These are phyloP conservation scores for Ophiostoma himal-ulmi DNA, from an alignment of 2,329 filamentous ascomycete genomes.

Conservation along the genomic window DNA sequence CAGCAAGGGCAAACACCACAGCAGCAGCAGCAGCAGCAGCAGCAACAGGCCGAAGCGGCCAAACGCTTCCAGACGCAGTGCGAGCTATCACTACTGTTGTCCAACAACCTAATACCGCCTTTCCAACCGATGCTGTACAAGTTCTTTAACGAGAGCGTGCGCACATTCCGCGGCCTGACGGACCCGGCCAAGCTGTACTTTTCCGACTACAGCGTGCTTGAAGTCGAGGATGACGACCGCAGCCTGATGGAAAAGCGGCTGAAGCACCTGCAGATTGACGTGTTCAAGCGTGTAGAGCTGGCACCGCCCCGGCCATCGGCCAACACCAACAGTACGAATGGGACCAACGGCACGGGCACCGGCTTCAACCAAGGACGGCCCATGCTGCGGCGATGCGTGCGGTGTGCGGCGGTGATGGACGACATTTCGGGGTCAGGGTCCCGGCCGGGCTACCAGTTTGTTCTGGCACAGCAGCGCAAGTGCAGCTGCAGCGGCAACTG, in stretches of 20 bases:
- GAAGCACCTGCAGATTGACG: conserved; percentile 42
- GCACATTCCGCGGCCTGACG: conserved; percentile 51
- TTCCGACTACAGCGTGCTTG: conserved; percentile 63
- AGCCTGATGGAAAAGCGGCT: conserved; percentile 40
- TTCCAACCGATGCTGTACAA: conserved; percentile 57
- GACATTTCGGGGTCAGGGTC: conserved; percentile 41
- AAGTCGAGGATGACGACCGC: conserved; percentile 53
- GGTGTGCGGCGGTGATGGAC: conserved; percentile 62
- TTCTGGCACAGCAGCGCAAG: conserved; percentile 49
- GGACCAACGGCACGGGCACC: not conserved
- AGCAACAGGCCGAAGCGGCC: conserved; percentile 37
- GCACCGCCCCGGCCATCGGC: not conserved
- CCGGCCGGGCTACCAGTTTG: conserved; percentile 48
- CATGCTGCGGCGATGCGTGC: conserved; percentile 47
- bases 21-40: conserved; percentile 19
- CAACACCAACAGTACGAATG: not conserved
- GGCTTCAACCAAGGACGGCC: conserved; percentile 16
- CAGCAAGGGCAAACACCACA: conserved; percentile 14
- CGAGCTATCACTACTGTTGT: conserved; percentile 50
- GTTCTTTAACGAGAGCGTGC: conserved; percentile 56
- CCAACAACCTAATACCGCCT: conserved; percentile 40
- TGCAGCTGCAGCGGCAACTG: conserved; percentile 52
- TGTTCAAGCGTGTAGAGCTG: conserved; percentile 56
- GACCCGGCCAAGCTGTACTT: conserved; percentile 67
- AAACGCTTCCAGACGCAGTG: conserved; percentile 45